Evolutionary conservation across 169 alveolate species (phyloP).

Genomic region (Eimeria necatrix): DNA sequence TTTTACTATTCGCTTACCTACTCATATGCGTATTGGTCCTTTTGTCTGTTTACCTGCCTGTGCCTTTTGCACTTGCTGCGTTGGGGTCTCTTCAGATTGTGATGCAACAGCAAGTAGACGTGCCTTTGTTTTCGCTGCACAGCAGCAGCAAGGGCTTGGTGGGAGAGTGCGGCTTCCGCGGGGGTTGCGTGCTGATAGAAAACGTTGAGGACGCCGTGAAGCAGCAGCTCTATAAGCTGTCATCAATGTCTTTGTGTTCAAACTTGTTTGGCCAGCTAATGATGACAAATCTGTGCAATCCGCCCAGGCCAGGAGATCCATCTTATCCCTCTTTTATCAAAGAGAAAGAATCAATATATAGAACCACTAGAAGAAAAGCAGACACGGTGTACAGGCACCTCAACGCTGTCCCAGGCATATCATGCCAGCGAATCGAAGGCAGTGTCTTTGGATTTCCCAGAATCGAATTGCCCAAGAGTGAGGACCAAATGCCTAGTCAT

Average conservation of each 20-base stretch:
- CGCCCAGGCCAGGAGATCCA: constrained; percentile 89
- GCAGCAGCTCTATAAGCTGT: constrained; percentile 89
- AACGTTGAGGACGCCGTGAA: constrained; percentile 87
- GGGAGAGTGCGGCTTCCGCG: constrained; percentile 95
- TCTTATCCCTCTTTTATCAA: constrained; percentile 82
- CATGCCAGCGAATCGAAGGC: constrained; percentile 59
- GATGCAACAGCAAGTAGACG: constrained; percentile 73
- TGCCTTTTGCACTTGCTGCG: too few relatives aligned
- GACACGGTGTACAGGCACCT: constrained; percentile 83
- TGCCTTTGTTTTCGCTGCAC: constrained; percentile 89
- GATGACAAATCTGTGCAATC: constrained; percentile 86
- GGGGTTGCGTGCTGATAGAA: constrained; percentile 89
- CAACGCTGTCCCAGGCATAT: constrained; percentile 83
- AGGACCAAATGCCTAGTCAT: neutral
- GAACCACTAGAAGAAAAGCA: constrained; percentile 86
- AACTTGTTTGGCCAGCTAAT: constrained; percentile 90
- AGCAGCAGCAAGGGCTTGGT: constrained; percentile 91
- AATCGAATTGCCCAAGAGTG: constrained; percentile 77
- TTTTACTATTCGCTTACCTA: too few relatives aligned
- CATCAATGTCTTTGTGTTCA: constrained; percentile 89
- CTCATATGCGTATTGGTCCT: too few relatives aligned
- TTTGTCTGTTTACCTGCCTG: too few relatives aligned
- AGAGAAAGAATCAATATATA: constrained; percentile 85
- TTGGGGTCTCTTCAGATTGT: constrained; percentile 12
- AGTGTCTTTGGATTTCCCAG: constrained; percentile 76